Base-by-base conservation (phyloP, 768 basidiomycete species). In the Russula abietina region DNA sequence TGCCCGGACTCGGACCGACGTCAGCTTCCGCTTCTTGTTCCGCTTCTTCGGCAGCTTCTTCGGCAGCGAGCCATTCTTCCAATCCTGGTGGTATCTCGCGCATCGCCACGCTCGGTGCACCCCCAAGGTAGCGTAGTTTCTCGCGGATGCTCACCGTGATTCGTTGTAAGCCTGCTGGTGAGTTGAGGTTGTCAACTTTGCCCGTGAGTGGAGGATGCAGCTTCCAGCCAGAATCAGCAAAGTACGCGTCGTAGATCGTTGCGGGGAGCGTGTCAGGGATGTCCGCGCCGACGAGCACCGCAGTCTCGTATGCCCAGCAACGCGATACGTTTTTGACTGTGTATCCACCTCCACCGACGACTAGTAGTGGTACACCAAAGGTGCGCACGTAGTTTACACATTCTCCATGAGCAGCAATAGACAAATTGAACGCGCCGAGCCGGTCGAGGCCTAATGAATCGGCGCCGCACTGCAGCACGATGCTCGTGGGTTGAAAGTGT, bases 241-340 rank as follows among this genome's bases (percentile, higher is more conserved):
- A 99, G 75, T 93, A 98, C 7, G 88, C 80, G 69, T 97, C 91
- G 75, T 98, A 99, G 1, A 91, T 84, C 1, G 93, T 98, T 26
- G 78, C 76, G 0, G 96, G 96, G 10, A 99, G 85, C 62, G 89
- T 86, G 75, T 96, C 88, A 0, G 93, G 88, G 32, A 99, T 83
- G 41, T 81, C 75, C 0, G 87, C 83, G 17, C 91, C 93, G 51
- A 97, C 87, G 9, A 96, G 84, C 0, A 98, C 89, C 14, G 92
- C 87, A 0, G 97, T 99, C 74, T 99, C 96, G 77, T 99, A 96
- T 38, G 96, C 88, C 96, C 96, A 99, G 72, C 96, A 99, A n/a
- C 96, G 85, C 51, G 91, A 89, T 67, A 99, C 97, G 71, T 96
- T 96, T 71, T 93, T 91, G 73, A 98, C 91, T 5, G 93, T 94